These are phyloP conservation scores for Erodium chrysanthum DNA, from an alignment of 441 rosid genomes.

Conservation along the genomic window DNA sequence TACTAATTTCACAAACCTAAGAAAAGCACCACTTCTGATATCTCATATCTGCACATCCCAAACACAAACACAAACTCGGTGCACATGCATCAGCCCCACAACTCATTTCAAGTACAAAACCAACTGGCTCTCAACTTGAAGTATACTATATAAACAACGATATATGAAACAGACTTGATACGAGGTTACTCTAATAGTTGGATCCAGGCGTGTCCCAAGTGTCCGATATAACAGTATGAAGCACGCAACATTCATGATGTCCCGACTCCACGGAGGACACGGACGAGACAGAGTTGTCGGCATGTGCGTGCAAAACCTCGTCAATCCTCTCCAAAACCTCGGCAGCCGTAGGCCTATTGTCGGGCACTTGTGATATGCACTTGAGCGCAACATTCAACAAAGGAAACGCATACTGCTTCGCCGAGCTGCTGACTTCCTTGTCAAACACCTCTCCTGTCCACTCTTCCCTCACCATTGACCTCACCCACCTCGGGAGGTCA, in stretches of 20 bases:
- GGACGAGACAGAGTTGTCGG: conserved; percentile 28
- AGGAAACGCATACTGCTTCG: conserved; percentile 42
- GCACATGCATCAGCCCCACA: not conserved
- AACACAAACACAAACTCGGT: not conserved
- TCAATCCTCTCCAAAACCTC: conserved; percentile 42
- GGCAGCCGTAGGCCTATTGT: conserved; percentile 29
- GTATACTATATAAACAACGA: too few species aligned
- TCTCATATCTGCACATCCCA: not conserved
- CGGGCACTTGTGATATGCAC: conserved; percentile 34
- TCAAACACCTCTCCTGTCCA: conserved; percentile 69
- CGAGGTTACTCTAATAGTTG: conserved; percentile 21
- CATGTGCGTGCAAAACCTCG: conserved; percentile 25
- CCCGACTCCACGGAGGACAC: conserved; percentile 16
- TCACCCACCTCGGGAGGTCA: conserved; percentile 56
- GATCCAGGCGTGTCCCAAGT: conserved; percentile 49
- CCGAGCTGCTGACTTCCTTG: conserved; percentile 34
- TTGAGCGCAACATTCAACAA: conserved; percentile 41
- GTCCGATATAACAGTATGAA: conserved; percentile 41
- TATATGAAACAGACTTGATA: too few species aligned
- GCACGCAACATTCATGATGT: conserved; percentile 28
- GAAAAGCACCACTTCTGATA: not conserved
- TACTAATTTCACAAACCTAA: not conserved
- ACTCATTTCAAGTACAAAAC: not conserved
- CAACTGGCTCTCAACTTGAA: too few species aligned
- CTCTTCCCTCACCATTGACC: conserved; percentile 50